Evolutionary conservation across 257 asterid species (phyloP).

Genomic region (Solanum virginianum): DNA sequence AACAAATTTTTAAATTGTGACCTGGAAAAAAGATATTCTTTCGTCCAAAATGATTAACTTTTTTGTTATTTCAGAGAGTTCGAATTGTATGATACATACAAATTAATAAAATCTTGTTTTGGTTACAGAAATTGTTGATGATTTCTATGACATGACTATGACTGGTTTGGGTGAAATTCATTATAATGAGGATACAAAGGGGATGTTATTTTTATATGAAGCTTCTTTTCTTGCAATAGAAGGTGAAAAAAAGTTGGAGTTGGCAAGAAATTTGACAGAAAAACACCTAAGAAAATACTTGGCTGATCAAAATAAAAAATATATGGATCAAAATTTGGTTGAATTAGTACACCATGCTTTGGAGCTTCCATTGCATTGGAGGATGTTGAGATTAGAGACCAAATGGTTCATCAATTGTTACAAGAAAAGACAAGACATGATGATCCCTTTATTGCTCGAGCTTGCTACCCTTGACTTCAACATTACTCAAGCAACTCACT

Average conservation of each 20-base stretch:
- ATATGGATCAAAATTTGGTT: not conserved
- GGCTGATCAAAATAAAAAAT: not conserved
- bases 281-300: not conserved
- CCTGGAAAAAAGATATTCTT: too few relatives aligned
- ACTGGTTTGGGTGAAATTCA: not conserved
- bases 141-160: not conserved
- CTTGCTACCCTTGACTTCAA: conserved; percentile 36
- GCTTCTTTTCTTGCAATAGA: conserved; percentile 24
- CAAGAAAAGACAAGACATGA: conserved; percentile 2
- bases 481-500: conserved; percentile 22
- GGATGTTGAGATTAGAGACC: conserved; percentile 17
- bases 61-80: not conserved
- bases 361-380: conserved; percentile 36
- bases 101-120: not conserved
- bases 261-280: conserved; percentile 18
- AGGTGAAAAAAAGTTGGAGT: conserved; percentile 27
- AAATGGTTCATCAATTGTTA: conserved; percentile 24
- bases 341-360: conserved; percentile 9
- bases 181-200: conserved; percentile 4
- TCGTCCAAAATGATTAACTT: not conserved
- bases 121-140: conserved; percentile 20
- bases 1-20: too few relatives aligned
- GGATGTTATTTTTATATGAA: conserved; percentile 35
- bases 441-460: conserved; percentile 20
- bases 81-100: not conserved